Conservation (phyloP, 23 red algal species). For the Gracilaria gracilis region DNA sequence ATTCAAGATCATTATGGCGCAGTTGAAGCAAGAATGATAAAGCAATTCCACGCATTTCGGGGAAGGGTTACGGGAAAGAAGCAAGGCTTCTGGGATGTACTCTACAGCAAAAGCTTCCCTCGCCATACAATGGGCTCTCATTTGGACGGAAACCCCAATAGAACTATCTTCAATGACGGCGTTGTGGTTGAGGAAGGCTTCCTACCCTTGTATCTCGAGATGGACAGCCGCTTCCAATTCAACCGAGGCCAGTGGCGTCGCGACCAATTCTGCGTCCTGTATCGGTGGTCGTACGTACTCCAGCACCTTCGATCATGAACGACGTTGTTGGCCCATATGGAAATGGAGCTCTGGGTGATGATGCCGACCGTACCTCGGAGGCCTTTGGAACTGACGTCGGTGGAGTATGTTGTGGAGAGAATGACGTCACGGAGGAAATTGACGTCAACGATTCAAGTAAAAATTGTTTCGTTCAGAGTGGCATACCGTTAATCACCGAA, state of each 20-base stretch:
- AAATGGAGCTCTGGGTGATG: not conserved
- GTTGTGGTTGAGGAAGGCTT: not conserved
- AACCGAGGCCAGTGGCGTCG: too few relatives aligned
- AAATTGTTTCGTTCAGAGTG: not conserved
- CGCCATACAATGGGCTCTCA: not conserved
- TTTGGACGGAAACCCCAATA: not conserved
- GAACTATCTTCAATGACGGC: not conserved
- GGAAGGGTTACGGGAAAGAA: not conserved
- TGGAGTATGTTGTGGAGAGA: not conserved
- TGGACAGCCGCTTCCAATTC: too few relatives aligned
- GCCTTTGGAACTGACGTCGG: too few relatives aligned
- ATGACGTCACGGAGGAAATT: not conserved
- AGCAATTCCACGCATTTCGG: not conserved
- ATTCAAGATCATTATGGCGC: not conserved
- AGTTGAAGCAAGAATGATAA: not conserved
- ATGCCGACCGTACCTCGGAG: too few relatives aligned
- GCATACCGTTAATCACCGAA: too few relatives aligned
- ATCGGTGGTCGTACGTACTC: not conserved
- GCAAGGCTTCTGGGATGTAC: not conserved
- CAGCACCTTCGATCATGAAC: too few relatives aligned
- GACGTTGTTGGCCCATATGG: not conserved
- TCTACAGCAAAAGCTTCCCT: not conserved
- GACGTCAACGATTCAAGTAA: not conserved
- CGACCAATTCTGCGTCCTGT: too few relatives aligned
- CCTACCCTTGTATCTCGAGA: too few relatives aligned